Base-by-base conservation (phyloP, 768 basidiomycete genomes). In the Trametes maxima region DNA sequence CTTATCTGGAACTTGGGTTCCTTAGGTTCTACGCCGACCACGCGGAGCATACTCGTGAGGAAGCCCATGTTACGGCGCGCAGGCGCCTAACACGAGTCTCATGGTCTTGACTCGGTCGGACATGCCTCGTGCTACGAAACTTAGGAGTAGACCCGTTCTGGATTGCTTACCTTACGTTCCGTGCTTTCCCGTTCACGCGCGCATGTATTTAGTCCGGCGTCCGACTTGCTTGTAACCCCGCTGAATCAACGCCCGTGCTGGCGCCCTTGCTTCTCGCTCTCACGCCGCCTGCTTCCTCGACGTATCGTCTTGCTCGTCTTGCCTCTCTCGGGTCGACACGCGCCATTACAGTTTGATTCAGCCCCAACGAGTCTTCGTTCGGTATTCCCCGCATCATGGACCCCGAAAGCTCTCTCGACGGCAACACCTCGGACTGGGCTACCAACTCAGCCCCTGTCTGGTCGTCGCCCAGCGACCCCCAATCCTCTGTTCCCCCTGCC, bases 341-440 rank as follows among this genome's bases (percentile, higher is more conserved):
- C 36, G 51, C 53, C 43, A 21, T 35, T 45, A 54, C 42, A 54
- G 51, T 52, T 52, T 52, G 51, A 22, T 52, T 52, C 51, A 37
- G 51, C 51, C 51, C 19, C 51, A 36, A 22, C 51, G n/a, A 13
- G 10, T n/a, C 28, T 33, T 37, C 28, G 28, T 10, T 19, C 24
- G n/a, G 11, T 24, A 35, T 19, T 12, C 51, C 28, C 17, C 8
- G 21, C 51, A 36, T 17, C 37, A 6, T 52, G 14, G 21, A 52
- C 46, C 14, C 17, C 36, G 45, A 19, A 46, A 24, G 13, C 11
- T 46, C 21, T 46, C 11, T 8, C 21, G 6, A 19, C 14, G 10
- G 7, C 36, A 6, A 37, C 36, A 12, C 19, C 39, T 39, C 14
- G 49, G 49, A n/a, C 51, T 37, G 51, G 36, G 51, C 19, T 24